A percentile compares a stretch with the other conserved stretches of the same genome.
These are phyloP conservation scores for Debaryomyces coudertii DNA, from an alignment of 1,139 yeast species.

Conservation along the genomic window DNA sequence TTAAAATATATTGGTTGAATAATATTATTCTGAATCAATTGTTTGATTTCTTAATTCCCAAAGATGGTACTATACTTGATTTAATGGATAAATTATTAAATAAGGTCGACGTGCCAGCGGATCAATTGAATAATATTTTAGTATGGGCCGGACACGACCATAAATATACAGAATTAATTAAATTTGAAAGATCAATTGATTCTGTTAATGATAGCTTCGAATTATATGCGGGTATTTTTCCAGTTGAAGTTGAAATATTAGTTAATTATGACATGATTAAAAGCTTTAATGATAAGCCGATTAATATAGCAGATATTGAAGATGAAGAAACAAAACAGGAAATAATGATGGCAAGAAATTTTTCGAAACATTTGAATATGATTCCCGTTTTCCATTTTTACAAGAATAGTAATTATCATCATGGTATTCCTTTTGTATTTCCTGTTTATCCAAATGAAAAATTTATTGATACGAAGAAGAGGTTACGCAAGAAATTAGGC, in stretches of 20 bases:
- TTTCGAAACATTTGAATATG: conserved; percentile 44
- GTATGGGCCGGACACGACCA: conserved; percentile 58
- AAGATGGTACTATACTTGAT: conserved; percentile 57
- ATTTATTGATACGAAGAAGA: conserved; percentile 62
- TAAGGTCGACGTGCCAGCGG: conserved; percentile 56
- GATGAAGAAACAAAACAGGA: conserved; percentile 33
- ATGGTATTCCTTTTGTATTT: conserved; percentile 88
- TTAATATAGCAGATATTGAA: conserved; percentile 26
- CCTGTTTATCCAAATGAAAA: conserved; percentile 66
- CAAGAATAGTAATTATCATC: conserved; percentile 68
- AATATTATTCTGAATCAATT: conserved; percentile 66
- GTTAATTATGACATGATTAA: conserved; percentile 42
- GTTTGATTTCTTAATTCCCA: conserved; percentile 71
- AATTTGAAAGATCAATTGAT: conserved; percentile 41
- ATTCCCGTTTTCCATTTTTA: conserved; percentile 69
- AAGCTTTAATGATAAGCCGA: conserved; percentile 26
- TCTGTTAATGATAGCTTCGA: conserved; percentile 39
- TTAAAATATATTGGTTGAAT: conserved; percentile 67
- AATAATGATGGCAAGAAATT: conserved; percentile 30
- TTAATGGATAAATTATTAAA: conserved; percentile 58
- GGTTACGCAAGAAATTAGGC: conserved; percentile 72
- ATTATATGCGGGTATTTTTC: conserved; percentile 48
- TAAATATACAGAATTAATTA: conserved; percentile 41
- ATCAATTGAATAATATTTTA: conserved; percentile 54
- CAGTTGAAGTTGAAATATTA: conserved; percentile 47